These are phyloP conservation scores for Kalanchoe fedtschenkoi DNA, from an alignment of 164 flowering plant genomes.

Conservation along the genomic window DNA sequence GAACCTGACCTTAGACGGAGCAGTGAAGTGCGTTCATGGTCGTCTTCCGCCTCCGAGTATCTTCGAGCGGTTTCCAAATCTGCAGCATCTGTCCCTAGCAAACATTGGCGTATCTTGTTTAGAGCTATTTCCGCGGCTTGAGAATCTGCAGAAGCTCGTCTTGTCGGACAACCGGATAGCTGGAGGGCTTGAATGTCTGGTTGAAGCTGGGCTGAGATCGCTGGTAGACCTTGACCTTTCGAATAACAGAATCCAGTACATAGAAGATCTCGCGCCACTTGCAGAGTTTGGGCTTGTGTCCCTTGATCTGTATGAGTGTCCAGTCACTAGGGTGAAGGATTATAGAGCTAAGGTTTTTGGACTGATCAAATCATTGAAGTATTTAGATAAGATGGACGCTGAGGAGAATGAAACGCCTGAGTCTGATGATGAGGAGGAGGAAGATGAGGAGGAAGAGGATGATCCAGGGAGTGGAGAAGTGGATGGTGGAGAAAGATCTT, in stretches of 20 bases:
- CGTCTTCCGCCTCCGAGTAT: constrained; percentile 59
- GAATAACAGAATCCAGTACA: constrained; percentile 66
- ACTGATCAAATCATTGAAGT: constrained; percentile 63
- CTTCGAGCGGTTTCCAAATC: constrained; percentile 52
- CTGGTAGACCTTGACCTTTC: constrained; percentile 78
- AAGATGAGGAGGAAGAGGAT: constrained; percentile 69
- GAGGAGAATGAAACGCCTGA: constrained; percentile 80
- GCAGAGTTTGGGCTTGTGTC: constrained; percentile 60
- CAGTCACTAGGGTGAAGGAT: constrained; percentile 67
- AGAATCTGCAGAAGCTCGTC: constrained; percentile 54
- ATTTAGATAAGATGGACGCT: constrained; percentile 85
- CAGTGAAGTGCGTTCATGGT: constrained; percentile 80
- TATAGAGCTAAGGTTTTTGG: constrained; percentile 83
- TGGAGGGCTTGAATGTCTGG: constrained; percentile 69
- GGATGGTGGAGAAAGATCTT: constrained; percentile 52
- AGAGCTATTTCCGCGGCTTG: constrained; percentile 72
- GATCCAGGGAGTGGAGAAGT: constrained; percentile 86
- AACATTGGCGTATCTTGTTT: constrained; percentile 73
- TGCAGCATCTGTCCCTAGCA: constrained; percentile 76
- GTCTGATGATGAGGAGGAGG: constrained; percentile 74
- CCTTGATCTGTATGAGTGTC: constrained; percentile 90
- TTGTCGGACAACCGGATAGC: constrained; percentile 78
- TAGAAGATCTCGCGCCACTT: constrained; percentile 72
- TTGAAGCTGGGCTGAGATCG: constrained; percentile 62
- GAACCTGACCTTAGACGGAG: constrained; percentile 71